Base-by-base conservation (phyloP, 2,329 filamentous ascomycete genomes). In the Aspergillus hortae region DNA sequence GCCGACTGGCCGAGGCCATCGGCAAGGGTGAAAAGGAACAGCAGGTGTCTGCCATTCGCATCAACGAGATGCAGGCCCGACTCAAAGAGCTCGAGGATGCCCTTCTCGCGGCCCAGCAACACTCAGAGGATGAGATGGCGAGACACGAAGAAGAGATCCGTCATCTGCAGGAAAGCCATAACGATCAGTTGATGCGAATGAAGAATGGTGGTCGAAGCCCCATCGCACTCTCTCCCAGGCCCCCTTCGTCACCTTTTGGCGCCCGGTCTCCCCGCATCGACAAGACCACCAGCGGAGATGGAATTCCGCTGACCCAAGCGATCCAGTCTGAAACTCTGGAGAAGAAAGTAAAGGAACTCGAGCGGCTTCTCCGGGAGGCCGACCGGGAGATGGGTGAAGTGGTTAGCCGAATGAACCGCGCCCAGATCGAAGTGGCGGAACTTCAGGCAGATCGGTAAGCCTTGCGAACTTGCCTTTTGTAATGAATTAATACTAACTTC, bases 131-230 rank as follows among this genome's bases (percentile, higher is more conserved):
- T 45, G 86, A 86, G 36, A 84, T 97, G 52, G 76, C 83, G 41
- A 86, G 85, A 45, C 91, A 96, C 65, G 94, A 97, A 69, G 90
- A 94, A 35, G 91, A 96, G 71, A 81, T 96, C 35, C 77, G 82
- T 15, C 77, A 81, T 19, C 75, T 97, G 49, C 86, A 87, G 59
- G 90, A 95, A 51, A 88, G 84, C 53, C 86, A 94, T 65, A 90
- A 83, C 65, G 78, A 79, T 15, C 88, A 94, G 63, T 81, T 97
- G 30, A 85, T 86, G 59, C 87, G 92, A 12, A 82, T 90, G 64
- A 86, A 86, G 68, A 69, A 69, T 51, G 71, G 74, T 30, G 60
- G 70, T 74, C 80, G 67, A 60, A 76, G 70, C 55, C 72, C 75
- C 48, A 54, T 74, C 58, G 32, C 70, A 56, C 51, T 74, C 54